phyloP scores from a whole-genome alignment of 2,329 filamentous ascomycete genomes.

The Xylariales sp. region DNA sequence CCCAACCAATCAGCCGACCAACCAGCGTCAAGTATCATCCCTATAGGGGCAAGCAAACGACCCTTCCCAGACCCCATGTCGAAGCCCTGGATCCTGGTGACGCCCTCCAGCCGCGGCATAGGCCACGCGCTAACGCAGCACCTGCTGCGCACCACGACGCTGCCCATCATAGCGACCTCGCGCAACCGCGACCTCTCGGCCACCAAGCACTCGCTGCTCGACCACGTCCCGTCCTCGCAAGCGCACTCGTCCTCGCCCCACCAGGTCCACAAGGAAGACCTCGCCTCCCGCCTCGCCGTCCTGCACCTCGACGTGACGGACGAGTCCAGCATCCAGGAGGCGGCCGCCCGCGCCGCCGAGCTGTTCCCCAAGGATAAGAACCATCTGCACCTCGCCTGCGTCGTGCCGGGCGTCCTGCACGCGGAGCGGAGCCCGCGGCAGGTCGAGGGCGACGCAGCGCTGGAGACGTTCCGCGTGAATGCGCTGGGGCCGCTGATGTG shows the following conservation, averaged over 20 bases:
- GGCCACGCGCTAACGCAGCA: conserved; percentile 44
- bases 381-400: conserved; percentile 65
- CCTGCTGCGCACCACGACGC: conserved; percentile 40
- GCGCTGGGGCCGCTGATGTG: conserved; percentile 69
- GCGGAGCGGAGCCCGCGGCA: conserved; percentile 68
- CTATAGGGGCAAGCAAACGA: neutral
- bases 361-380: conserved; percentile 47
- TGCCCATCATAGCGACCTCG: conserved; percentile 44
- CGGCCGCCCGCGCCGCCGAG: conserved; percentile 43
- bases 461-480: conserved; percentile 71
- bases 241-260: too few relatives aligned
- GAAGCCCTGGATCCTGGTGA: conserved; percentile 46
- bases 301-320: conserved; percentile 46
- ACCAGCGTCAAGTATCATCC: neutral
- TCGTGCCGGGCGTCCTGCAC: conserved; percentile 66
- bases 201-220: conserved; percentile 29
- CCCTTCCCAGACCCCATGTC: conserved; percentile 28
- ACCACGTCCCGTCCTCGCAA: conserved; percentile 14
- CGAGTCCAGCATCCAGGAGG: conserved; percentile 57
- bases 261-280: neutral
- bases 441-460: conserved; percentile 55
- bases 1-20: neutral
- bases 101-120: conserved; percentile 43
- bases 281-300: conserved; percentile 17
- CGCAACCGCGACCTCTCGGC: conserved; percentile 30